phyloP scores from a whole-genome alignment of 2,329 filamentous ascomycete genomes.

The Pezicula carpinea region DNA sequence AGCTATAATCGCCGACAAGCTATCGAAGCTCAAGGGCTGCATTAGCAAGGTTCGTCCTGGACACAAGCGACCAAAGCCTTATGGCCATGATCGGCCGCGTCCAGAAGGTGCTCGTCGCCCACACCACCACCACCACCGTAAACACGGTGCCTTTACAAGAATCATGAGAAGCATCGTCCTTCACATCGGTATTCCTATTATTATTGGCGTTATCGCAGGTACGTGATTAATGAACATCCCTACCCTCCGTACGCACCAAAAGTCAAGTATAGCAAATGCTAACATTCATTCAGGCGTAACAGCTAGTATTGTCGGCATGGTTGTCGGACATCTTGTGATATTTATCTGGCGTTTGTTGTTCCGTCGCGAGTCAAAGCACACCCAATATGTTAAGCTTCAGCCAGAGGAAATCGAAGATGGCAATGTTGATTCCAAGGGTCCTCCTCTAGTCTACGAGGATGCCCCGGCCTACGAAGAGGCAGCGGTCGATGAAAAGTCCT shows the following conservation, averaged over 20 bases:
- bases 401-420: conserved; percentile 16
- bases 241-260: no score
- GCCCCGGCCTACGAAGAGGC: conserved; percentile 24
- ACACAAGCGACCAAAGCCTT: conserved; percentile 17
- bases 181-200: conserved; percentile 62
- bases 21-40: conserved; percentile 38
- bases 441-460: conserved; percentile 26
- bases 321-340: conserved; percentile 57
- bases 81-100: conserved; percentile 17
- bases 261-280: no score
- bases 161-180: conserved; percentile 52
- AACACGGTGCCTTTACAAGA: conserved; percentile 37
- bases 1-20: conserved; percentile 41
- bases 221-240: no score
- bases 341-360: conserved; percentile 52
- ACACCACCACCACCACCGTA: conserved; percentile 30
- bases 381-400: conserved; percentile 16
- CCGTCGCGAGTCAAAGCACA: conserved; percentile 34
- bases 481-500: conserved; percentile 16
- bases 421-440: conserved; percentile 18
- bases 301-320: conserved; percentile 63
- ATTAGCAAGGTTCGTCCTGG: conserved; percentile 27
- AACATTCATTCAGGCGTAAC: conserved; percentile 34
- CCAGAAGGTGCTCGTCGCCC: conserved; percentile 20
- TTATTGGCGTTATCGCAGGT: conserved; percentile 65